These are phyloP conservation scores for Lepraria neglecta DNA, from an alignment of 495 filamentous ascomycete species.

Conservation along the genomic window DNA sequence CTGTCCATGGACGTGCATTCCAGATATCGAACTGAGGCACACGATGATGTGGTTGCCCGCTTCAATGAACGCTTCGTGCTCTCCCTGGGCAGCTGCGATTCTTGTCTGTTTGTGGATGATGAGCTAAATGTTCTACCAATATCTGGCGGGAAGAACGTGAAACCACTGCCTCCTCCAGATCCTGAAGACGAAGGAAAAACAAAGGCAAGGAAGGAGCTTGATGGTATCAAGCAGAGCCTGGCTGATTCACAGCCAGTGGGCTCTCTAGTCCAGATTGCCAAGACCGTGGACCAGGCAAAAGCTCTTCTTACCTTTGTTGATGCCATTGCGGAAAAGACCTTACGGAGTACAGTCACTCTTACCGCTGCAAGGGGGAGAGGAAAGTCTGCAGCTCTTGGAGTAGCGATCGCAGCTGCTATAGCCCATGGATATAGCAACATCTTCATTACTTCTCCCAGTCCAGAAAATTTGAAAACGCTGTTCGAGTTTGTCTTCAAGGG, in stretches of 20 bases:
- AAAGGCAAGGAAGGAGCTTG: conserved; percentile 67
- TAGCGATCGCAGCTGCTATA: conserved; percentile 88
- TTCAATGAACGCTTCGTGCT: conserved; percentile 99
- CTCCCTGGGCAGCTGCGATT: conserved; percentile 87
- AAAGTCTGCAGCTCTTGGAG: conserved; percentile 91
- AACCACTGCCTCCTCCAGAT: conserved; percentile 65
- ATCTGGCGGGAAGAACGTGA: conserved; percentile 90
- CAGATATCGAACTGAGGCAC: conserved; percentile 92
- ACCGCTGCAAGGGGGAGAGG: conserved; percentile 93
- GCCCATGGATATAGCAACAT: conserved; percentile 98
- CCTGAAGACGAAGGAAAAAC: conserved; percentile 59
- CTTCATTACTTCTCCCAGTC: conserved; percentile 97
- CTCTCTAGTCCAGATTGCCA: conserved; percentile 72
- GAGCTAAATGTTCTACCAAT: conserved; percentile 97
- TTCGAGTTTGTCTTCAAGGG: conserved; percentile 99
- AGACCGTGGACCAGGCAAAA: conserved; percentile 92
- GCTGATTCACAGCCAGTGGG: conserved; percentile 81
- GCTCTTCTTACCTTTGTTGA: conserved; percentile 92
- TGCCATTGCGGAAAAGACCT: conserved; percentile 91
- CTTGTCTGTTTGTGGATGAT: conserved; percentile 93
- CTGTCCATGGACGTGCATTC: conserved; percentile 98
- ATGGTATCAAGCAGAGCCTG: conserved; percentile 79
- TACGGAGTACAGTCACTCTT: conserved; percentile 85
- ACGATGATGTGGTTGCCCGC: conserved; percentile 87
- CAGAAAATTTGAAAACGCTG: conserved; percentile 95